Conservation (phyloP, 2,329 filamentous ascomycete genomes). For the Fusarium sp. region DNA sequence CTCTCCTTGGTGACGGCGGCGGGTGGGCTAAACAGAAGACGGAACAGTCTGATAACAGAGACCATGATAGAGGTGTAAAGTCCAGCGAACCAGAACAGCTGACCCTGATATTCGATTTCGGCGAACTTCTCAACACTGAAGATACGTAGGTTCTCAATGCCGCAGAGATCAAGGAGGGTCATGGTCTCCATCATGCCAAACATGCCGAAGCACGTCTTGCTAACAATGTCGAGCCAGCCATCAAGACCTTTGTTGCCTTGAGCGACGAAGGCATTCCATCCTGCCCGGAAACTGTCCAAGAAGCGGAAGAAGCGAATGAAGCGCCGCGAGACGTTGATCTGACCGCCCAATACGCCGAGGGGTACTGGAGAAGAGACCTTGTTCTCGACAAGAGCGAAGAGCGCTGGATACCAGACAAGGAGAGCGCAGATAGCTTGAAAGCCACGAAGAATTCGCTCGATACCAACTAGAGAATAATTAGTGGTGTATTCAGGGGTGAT, state of each 20-base stretch:
- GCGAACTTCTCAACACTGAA: slow-evolving; percentile 63
- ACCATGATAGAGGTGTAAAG: slow-evolving; percentile 63
- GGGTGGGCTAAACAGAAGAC: slow-evolving; percentile 50
- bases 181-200: slow-evolving; percentile 75
- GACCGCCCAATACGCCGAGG: slow-evolving; percentile 52
- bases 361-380: slow-evolving; percentile 48
- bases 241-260: slow-evolving; percentile 48
- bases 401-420: slow-evolving; percentile 57
- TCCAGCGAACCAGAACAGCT: slow-evolving; percentile 76
- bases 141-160: slow-evolving; percentile 58
- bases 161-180: slow-evolving; percentile 67
- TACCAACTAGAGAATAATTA: slow-evolving; percentile 58
- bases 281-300: slow-evolving; percentile 66
- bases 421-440: slow-evolving; percentile 65
- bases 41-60: slow-evolving; percentile 56
- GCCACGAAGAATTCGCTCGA: slow-evolving; percentile 70
- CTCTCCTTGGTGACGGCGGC: slow-evolving; percentile 49
- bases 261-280: slow-evolving; percentile 56
- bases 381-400: slow-evolving; percentile 51
- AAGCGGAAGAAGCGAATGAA: slow-evolving; percentile 77
- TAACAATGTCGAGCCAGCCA: slow-evolving; percentile 64
- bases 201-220: slow-evolving; percentile 70
- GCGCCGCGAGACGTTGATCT: slow-evolving; percentile 64
- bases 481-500: neutral
- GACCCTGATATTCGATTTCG: slow-evolving; percentile 67